Base-by-base conservation (phyloP, 179 eudicot species). In the Sideroxylon spinosum region DNA sequence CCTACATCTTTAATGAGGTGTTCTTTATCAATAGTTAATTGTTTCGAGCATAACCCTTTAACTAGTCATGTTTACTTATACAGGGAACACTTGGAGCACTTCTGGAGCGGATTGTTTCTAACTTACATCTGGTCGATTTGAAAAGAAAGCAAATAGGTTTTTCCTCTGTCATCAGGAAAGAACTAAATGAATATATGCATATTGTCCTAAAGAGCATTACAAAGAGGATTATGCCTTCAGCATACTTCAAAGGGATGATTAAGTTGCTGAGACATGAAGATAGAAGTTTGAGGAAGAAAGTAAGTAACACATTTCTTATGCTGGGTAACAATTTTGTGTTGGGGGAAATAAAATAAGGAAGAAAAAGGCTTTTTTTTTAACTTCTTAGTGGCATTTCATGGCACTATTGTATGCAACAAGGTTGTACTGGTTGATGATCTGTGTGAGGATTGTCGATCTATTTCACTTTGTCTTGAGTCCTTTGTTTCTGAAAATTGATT, bases 101-200 rank as follows among this genome's bases (percentile, higher is more conserved):
- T 32, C 86, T 91, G 93, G 95, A 90, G 82, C 89, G 83, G 78
- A 88, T 88, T 81, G 86, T 93, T 53, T 85, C 68, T 78, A 88
- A 89, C 81, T 89, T 89, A 81, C 91, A 85, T 80, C 78, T 89
- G 59, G 84, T 89, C 57, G 97, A 91, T 75, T 81, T 72, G 20
- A 86, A 78, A 56, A 87, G 81, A 84, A 89, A 91, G 82, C 84
- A 80, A 67, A 67, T 50, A 73, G 78, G 77, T 74, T 81, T 86
- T 82, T 79, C 89, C 14, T 55, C 77, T 53, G 76, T 56, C 49
- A 69, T 89, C 77, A 88, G 85, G 83, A 93, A 90, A 74, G 94
- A 87, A 78, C 88, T 95, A 53, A 93, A 91, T 85, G 97, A 93
- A 80, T 80, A 73, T 60, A 80, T 86, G 59, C 91, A 80, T 64